Conservation (phyloP, 305 asterid species). For the Solanum hybrid region DNA sequence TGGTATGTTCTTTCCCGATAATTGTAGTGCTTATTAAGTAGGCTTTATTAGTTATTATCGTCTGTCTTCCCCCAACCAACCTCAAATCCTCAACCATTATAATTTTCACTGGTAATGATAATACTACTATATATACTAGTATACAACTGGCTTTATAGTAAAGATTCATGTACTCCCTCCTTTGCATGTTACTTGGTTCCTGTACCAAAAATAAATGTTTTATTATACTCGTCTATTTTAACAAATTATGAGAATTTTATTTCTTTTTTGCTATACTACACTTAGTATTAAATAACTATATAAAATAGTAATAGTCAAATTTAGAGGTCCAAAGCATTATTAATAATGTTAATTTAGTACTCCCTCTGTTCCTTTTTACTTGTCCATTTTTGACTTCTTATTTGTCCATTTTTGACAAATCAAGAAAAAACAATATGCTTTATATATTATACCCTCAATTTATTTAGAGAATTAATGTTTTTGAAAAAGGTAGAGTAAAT, state of each 20-base stretch:
- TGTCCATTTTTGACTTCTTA: too few relatives aligned
- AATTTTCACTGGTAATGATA: not conserved
- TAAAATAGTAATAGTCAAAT: too few relatives aligned
- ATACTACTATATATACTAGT: not conserved
- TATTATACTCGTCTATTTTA: not conserved
- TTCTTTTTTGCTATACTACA: not conserved
- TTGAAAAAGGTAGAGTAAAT: too few relatives aligned
- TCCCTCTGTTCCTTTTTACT: too few relatives aligned
- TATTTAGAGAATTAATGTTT: too few relatives aligned
- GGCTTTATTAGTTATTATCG: not conserved
- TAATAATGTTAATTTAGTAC: too few relatives aligned
- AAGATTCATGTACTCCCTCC: not conserved
- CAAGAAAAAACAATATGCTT: too few relatives aligned
- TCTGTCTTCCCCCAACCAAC: not conserved
- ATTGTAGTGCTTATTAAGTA: not conserved
- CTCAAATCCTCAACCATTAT: not conserved
- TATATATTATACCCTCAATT: too few relatives aligned
- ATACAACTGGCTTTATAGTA: not conserved
- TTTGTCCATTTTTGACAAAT: too few relatives aligned
- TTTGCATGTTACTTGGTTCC: not conserved
- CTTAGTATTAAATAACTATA: not conserved
- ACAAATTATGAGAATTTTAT: not conserved
- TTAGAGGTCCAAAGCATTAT: too few relatives aligned
- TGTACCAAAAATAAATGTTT: too few relatives aligned
- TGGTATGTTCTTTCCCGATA: not conserved